These are phyloP conservation scores for Beauveria varroae DNA, from an alignment of 2,329 filamentous ascomycete species.

Conservation along the genomic window DNA sequence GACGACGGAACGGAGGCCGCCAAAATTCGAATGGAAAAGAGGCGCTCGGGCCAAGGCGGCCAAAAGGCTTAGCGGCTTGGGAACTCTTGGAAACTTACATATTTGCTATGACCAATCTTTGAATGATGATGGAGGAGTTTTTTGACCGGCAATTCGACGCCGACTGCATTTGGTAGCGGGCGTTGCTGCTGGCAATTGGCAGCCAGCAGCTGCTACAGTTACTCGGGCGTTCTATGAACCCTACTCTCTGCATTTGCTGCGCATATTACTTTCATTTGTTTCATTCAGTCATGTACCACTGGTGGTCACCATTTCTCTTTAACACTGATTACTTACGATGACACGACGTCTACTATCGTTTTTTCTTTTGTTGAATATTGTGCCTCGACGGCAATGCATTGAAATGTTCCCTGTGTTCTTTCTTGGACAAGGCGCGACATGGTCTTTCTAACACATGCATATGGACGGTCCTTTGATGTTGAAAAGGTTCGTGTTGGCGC, in stretches of 20 bases:
- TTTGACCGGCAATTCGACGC: not conserved
- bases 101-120: not conserved
- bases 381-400: not conserved
- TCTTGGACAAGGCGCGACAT: not conserved
- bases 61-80: constrained; percentile 16
- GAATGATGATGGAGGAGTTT: not conserved
- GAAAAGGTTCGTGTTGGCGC: not conserved
- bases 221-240: not conserved
- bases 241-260: not conserved
- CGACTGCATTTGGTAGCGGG: constrained; percentile 1
- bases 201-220: not conserved
- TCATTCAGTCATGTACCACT: not conserved
- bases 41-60: constrained; percentile 21
- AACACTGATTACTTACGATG: not conserved
- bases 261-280: not conserved
- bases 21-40: constrained; percentile 51
- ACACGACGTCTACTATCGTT: not conserved
- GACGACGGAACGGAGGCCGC: constrained; percentile 63
- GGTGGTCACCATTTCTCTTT: not conserved
- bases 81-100: constrained; percentile 15
- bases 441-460: constrained; percentile 2
- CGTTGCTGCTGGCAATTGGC: not conserved
- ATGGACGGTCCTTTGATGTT: not conserved
- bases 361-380: not conserved
- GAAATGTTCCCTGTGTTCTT: not conserved